Conservation (phyloP, 129 eudicot genomes). For the Flaveria sonorensis region DNA sequence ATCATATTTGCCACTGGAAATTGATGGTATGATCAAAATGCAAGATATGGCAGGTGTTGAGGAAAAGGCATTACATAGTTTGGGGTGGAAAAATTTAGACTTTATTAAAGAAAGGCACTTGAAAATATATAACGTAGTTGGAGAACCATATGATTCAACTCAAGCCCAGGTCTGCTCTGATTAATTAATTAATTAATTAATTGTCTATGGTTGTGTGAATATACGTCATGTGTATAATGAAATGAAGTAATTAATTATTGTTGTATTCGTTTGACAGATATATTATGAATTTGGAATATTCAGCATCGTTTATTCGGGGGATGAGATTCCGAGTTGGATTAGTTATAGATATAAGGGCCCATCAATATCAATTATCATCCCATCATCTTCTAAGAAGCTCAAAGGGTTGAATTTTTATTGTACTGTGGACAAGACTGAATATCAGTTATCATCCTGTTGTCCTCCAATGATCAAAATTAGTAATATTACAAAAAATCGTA, state of each 20-base stretch:
- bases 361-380: conserved; percentile 16
- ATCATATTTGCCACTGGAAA: background rate
- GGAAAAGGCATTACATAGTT: conserved; percentile 4
- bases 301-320: background rate
- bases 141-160: background rate
- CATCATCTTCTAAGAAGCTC: conserved; percentile 15
- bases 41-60: conserved; percentile 12
- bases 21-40: conserved; percentile 14
- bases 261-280: background rate
- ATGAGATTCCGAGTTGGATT: conserved; percentile 1
- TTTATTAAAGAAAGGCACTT: too few species aligned
- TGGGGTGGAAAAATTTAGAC: conserved; percentile 15
- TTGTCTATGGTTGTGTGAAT: background rate
- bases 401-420: conserved; percentile 14
- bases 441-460: fast-evolving
- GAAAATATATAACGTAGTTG: background rate
- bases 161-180: background rate
- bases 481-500: conserved; percentile 12
- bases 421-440: too few species aligned
- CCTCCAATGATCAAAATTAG: background rate
- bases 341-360: background rate
- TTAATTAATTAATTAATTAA: background rate
- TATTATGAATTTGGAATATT: conserved; percentile 11
- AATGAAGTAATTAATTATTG: background rate
- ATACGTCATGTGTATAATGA: background rate